Evolutionary conservation across 2,329 filamentous ascomycete species (phyloP), one percentile per base, ranked within the genome.

Genomic region (Didymella pinodella): DNA sequence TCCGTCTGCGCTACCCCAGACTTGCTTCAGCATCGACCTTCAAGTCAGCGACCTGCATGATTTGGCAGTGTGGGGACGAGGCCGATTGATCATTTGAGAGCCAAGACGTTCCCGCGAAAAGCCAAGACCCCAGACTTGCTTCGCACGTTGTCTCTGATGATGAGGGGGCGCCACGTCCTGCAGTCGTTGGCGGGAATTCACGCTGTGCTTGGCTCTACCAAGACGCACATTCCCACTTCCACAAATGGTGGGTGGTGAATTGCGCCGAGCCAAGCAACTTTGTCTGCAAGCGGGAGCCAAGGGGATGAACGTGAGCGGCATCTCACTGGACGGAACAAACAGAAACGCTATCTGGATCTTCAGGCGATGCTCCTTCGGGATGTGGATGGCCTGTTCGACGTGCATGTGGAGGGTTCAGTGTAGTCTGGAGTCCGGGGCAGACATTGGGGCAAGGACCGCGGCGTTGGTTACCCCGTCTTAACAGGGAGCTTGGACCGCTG

Each of bases 401-500:
- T 59, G 56, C 56, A 34, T 64, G 48, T 57, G 66, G 57, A 58
- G 65, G 63, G 61, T 64, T 36, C 50, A 41, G 54, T 38, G 48
- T 45, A 56, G 57, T 59, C 48, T 66, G 58, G 61, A 61, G 64
- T 58, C 53, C 32, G 51, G 47, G 54, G 54, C 4, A 41, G 18
- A 47, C 16, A 31, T 45, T 58, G 57, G 48, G 43, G 51, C 65
- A 66, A 64, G 55, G 50, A 62, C 59, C 56, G 56, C 66, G 67
- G 65, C 53, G 49, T 58, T 63, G 56, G 61, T 61, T 65, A 64
- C 63, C 62, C 65, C 63, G 65, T 65, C 66, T 69, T 68, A 63
- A 65, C 53, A 46, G 59, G 47, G 48, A 47, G 68, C 67, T 65
- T 69, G 66, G 69, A 18, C 65, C 65, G 63, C 49, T 60, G 59